These are phyloP conservation scores for Pestalotiopsis sp. DNA, from an alignment of 2,329 filamentous ascomycete genomes.

Conservation along the genomic window DNA sequence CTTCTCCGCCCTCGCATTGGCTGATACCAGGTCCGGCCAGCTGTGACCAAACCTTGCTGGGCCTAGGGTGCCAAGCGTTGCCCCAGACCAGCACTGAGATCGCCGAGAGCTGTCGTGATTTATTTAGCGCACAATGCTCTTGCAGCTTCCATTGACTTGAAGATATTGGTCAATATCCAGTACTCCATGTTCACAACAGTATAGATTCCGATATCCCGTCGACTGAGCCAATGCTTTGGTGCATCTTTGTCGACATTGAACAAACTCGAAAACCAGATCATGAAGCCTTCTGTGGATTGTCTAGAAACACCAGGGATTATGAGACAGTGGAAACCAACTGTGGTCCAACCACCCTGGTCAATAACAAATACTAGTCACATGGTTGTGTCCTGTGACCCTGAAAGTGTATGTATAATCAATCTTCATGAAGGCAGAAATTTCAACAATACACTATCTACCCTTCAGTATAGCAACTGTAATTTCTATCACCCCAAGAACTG, in stretches of 20 bases:
- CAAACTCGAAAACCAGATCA: no score
- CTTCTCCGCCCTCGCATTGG: not conserved
- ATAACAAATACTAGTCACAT: slow-evolving; percentile 2
- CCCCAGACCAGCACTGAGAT: not conserved
- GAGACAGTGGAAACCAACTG: not conserved
- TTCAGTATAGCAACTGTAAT: no score
- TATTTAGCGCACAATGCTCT: not conserved
- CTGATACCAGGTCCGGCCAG: not conserved
- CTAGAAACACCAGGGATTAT: not conserved
- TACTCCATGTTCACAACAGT: no score
- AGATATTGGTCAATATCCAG: not conserved
- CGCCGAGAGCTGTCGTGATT: not conserved
- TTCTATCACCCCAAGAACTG: no score
- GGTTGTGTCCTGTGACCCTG: not conserved
- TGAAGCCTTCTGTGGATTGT: no score
- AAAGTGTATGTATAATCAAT: not conserved
- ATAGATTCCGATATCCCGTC: not conserved
- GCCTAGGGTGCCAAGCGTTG: not conserved
- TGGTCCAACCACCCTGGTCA: not conserved
- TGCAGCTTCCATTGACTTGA: not conserved
- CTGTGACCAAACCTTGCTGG: not conserved
- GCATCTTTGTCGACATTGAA: no score
- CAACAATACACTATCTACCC: no score
- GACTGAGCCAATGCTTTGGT: no score
- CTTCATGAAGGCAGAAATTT: no score